Conservation (phyloP, 768 basidiomycete species). For the Glaciozyma antarctica region DNA sequence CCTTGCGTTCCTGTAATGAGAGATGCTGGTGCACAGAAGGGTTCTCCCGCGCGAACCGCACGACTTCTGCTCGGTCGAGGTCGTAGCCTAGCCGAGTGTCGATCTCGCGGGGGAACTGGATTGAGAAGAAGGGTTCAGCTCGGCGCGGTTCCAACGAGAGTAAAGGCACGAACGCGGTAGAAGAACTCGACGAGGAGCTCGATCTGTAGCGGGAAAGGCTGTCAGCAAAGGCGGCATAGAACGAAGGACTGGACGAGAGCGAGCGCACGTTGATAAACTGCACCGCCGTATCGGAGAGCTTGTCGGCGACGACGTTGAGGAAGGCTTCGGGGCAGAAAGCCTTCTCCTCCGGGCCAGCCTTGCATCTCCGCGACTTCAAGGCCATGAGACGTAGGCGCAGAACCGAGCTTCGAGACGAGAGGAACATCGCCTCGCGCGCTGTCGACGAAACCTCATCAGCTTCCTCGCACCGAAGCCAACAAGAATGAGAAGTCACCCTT, state of each 20-base stretch:
- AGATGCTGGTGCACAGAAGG: slow-evolving; percentile 76
- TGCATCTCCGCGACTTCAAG: slow-evolving; percentile 77
- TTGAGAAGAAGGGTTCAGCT: not conserved
- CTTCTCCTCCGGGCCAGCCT: slow-evolving; percentile 70
- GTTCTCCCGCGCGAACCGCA: slow-evolving; percentile 90
- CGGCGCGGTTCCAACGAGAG: not conserved
- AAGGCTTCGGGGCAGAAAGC: slow-evolving; percentile 93
- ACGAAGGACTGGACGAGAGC: not conserved
- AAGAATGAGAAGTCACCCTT: slow-evolving; percentile 55
- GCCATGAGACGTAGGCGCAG: slow-evolving; percentile 78
- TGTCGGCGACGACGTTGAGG: slow-evolving; percentile 91
- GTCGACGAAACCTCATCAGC: slow-evolving; percentile 13
- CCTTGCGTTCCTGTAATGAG: slow-evolving; percentile 90
- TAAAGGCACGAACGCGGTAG: slow-evolving; percentile 60
- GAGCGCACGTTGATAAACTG: slow-evolving; percentile 76
- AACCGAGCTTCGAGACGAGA: slow-evolving; percentile 66
- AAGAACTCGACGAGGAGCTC: slow-evolving; percentile 97
- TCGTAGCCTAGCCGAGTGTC: slow-evolving; percentile 87
- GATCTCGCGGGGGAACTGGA: slow-evolving; percentile 91
- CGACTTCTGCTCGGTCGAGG: slow-evolving; percentile 79
- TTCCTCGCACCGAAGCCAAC: not conserved
- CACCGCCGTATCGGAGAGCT: slow-evolving; percentile 86
- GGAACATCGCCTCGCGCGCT: slow-evolving; percentile 89
- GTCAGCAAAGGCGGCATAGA: not conserved
- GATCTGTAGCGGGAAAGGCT: slow-evolving; percentile 43